Evolutionary conservation across 257 asterid species (phyloP), one percentile per base, ranked within the genome.

Genomic region (Solanum medicagineum): DNA sequence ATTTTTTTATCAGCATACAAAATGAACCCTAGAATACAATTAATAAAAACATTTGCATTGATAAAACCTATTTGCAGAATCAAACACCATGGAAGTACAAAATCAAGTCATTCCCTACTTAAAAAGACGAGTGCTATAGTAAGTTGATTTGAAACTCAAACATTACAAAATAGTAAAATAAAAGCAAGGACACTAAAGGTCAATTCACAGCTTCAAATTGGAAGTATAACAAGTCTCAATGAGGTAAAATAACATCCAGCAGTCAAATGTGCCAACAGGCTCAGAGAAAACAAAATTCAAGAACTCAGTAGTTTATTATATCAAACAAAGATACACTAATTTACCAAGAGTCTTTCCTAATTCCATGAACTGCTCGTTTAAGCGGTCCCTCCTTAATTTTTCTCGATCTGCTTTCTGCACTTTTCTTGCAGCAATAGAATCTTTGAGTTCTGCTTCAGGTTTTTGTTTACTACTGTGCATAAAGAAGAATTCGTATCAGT

Each of bases 371-470:
- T 97, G 99, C 86, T 94, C 99, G 83, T 97, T 97, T 86, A 95
- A 87, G 60, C 98, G 99, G 90, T 95, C 99, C 93, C 99, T 93
- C 93, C 99, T 93, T 89, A 97, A 87, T 87, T 91, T 95, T 91
- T 95, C 99, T 22, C 99, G 98, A 84, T 93, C 99, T 83, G 99
- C 99, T 69, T 97, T 97, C 84, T 95, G 99, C 80, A 93, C 95
- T 91, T 93, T 95, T 89, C 99, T 92, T 77, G 99, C 94, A 84
- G 94, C 87, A 81, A 86, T 66, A 82, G 95, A 82, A 87, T 92
- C 95, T 89, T 88, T 95, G 12, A 85, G 51, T 89, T 93, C 99
- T 81, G 91, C 86, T 88, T 93, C 99, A 89, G 88, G 87, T 88
- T 98, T 92, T 90, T 55, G 84, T 81, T 85, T 87, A 84, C 81